These are phyloP conservation scores for Pseudocercospora eumusae DNA, from an alignment of 2,329 filamentous ascomycete species.

Conservation along the genomic window DNA sequence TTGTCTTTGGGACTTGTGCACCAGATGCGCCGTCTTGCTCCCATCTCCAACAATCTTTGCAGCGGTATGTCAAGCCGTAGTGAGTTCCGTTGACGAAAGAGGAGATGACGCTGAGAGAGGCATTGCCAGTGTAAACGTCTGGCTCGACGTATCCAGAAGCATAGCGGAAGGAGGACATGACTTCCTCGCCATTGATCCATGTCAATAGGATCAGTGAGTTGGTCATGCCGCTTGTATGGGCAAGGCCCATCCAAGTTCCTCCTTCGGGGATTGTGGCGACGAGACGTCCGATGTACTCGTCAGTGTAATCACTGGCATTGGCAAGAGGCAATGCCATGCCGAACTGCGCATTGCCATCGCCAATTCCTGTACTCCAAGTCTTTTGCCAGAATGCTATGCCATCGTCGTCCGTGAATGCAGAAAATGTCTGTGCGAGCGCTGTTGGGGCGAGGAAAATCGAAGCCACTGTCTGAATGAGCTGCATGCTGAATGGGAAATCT, in stretches of 20 bases:
- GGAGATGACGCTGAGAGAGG: constrained; percentile 62
- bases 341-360: constrained; percentile 53
- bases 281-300: constrained; percentile 62
- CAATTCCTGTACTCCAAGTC: constrained; percentile 45
- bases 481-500: constrained; percentile 29
- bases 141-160: constrained; percentile 62
- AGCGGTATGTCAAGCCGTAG: constrained; percentile 67
- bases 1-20: constrained; percentile 42
- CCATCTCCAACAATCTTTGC: constrained; percentile 54
- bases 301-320: constrained; percentile 44
- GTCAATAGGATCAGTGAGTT: constrained; percentile 60
- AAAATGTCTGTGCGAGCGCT: constrained; percentile 32
- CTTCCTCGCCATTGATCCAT: constrained; percentile 56
- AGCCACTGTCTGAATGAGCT: constrained; percentile 28
- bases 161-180: constrained; percentile 61
- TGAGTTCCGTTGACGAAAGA: constrained; percentile 59
- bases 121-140: constrained; percentile 61
- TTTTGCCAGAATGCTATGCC: constrained; percentile 59
- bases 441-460: constrained; percentile 26
- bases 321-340: constrained; percentile 56
- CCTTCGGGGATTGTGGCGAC: constrained; percentile 47
- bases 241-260: constrained; percentile 61
- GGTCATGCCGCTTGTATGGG: constrained; percentile 60
- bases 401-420: constrained; percentile 43
- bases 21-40: constrained; percentile 46